These are phyloP conservation scores for Hirsutella thompsonii DNA, from an alignment of 2,329 filamentous ascomycete genomes.

Conservation along the genomic window DNA sequence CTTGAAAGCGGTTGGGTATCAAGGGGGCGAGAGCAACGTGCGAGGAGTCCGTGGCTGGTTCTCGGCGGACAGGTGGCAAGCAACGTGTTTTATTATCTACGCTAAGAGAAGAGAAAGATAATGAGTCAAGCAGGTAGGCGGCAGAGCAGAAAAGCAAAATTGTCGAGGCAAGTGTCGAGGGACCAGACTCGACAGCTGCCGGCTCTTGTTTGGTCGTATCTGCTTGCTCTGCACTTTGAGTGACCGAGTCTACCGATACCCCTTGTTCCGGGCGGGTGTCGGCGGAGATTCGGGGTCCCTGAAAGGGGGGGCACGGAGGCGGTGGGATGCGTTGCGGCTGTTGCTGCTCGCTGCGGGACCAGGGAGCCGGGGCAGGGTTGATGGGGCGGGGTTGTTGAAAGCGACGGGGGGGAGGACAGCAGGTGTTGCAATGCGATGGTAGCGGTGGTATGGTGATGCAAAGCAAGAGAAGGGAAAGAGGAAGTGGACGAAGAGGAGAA, in stretches of 20 bases:
- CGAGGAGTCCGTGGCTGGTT: neutral
- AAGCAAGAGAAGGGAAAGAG: too few species aligned
- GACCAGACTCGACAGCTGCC: neutral
- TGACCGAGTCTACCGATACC: too few species aligned
- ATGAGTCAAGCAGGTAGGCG: neutral
- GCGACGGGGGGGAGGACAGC: too few species aligned
- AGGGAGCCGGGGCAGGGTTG: neutral
- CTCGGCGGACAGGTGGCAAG: constrained; percentile 1
- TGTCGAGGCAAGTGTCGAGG: neutral
- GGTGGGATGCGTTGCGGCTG: neutral
- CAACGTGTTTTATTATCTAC: constrained; percentile 1
- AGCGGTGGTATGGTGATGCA: too few species aligned
- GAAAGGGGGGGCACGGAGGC: neutral
- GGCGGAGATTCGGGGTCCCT: neutral
- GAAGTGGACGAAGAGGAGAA: too few species aligned
- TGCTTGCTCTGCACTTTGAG: neutral
- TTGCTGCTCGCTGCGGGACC: too few species aligned
- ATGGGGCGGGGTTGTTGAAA: too few species aligned
- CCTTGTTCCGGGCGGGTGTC: neutral
- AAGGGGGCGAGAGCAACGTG: constrained; percentile 3
- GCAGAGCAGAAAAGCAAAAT: neutral
- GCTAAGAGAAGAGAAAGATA: neutral
- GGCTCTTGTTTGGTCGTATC: neutral
- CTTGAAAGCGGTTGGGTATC: constrained; percentile 9
- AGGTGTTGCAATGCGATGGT: too few species aligned